phyloP scores from a whole-genome alignment of 139 green algal species.

The Coelastrella sp. region DNA sequence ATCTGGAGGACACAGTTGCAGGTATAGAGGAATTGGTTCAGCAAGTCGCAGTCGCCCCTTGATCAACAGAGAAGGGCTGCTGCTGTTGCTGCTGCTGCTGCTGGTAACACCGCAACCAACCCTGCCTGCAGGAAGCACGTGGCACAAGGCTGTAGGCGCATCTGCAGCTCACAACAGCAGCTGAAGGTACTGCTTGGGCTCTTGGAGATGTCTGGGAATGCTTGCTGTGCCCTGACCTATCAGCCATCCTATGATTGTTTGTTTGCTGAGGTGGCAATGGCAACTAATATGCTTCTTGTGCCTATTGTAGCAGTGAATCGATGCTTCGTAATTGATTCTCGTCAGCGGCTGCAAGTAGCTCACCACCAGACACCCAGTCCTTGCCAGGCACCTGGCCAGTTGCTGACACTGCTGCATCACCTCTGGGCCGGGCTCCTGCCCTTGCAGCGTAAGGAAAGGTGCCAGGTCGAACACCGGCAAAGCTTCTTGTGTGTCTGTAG shows the following conservation, averaged over 20 bases:
- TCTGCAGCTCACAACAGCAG: no score
- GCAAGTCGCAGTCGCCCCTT: background rate
- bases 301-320: no score
- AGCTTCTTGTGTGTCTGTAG: constrained; percentile 22
- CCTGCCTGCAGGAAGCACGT: background rate
- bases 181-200: no score
- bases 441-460: background rate
- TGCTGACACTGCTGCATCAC: constrained; percentile 39
- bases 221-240: no score
- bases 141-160: no score
- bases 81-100: background rate
- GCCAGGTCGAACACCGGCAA: constrained; percentile 39
- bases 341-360: background rate
- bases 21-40: background rate
- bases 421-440: background rate
- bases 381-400: constrained; percentile 28
- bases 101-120: background rate
- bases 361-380: constrained; percentile 43
- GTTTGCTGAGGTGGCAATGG: no score
- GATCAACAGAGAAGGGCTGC: background rate
- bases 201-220: no score
- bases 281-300: no score
- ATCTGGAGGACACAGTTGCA: constrained; percentile 55
- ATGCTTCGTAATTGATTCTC: no score
- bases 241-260: no score